Conservation (phyloP, 805 yeast species). For the Torulaspora indica region DNA sequence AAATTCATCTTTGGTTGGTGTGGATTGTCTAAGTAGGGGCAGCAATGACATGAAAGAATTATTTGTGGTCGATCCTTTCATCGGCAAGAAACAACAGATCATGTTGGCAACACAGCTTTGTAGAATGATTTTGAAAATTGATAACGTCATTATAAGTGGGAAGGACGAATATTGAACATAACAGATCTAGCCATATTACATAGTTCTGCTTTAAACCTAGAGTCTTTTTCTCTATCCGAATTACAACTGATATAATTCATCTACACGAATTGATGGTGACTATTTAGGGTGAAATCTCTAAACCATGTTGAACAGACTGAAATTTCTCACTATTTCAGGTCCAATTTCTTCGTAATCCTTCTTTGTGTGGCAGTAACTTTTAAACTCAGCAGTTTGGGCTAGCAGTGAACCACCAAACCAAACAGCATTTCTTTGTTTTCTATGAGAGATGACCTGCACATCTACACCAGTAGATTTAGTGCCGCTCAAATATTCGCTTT, state of each 20-base stretch:
- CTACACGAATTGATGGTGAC: neutral
- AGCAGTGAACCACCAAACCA: slow-evolving; percentile 98
- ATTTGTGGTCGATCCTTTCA: slow-evolving; percentile 93
- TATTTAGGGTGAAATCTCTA: slow-evolving; percentile 28
- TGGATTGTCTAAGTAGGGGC: slow-evolving; percentile 87
- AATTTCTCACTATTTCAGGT: slow-evolving; percentile 95
- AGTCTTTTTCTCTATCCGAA: slow-evolving; percentile 1
- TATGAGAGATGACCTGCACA: slow-evolving; percentile 94
- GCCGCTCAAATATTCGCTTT: slow-evolving; percentile 70
- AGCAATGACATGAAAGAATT: slow-evolving; percentile 89
- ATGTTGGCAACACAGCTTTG: slow-evolving; percentile 94
- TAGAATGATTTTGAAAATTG: slow-evolving; percentile 95
- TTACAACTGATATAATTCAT: neutral
- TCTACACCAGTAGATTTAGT: slow-evolving; percentile 88
- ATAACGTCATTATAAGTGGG: slow-evolving; percentile 90
- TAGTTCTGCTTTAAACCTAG: neutral
- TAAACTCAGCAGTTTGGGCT: slow-evolving; percentile 96
- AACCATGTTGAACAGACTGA: slow-evolving; percentile 89
- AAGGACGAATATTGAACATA: slow-evolving; percentile 56
- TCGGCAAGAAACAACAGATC: slow-evolving; percentile 95
- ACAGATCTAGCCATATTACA: slow-evolving; percentile 1
- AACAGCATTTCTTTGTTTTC: slow-evolving; percentile 96
- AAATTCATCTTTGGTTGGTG: slow-evolving; percentile 69
- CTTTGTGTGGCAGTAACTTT: slow-evolving; percentile 93
- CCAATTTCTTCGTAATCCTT: slow-evolving; percentile 97